phyloP scores from a whole-genome alignment of 371 early-diverging fungal species.

The Rhizopus sp. region DNA sequence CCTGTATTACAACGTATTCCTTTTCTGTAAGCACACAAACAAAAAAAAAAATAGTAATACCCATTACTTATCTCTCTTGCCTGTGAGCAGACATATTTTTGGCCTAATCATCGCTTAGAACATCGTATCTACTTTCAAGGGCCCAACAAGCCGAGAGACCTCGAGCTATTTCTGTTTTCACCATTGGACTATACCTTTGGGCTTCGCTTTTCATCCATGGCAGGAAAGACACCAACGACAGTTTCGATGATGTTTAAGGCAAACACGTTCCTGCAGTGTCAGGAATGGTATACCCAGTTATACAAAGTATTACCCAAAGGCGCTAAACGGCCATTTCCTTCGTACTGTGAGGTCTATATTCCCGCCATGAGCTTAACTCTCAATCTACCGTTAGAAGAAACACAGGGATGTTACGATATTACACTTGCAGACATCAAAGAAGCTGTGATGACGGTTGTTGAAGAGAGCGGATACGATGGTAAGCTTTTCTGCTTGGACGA shows the following conservation, averaged over 20 bases:
- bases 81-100: conserved; percentile 19
- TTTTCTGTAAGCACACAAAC: conserved; percentile 30
- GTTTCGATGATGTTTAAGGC: conserved; percentile 39
- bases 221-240: conserved; percentile 4
- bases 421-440: conserved; percentile 52
- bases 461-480: conserved; percentile 40
- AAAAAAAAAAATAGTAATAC: background rate
- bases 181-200: conserved; percentile 48
- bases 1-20: conserved; percentile 22
- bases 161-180: conserved; percentile 33
- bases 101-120: conserved; percentile 36
- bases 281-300: conserved; percentile 50
- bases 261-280: conserved; percentile 31
- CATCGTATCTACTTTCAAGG: conserved; percentile 24
- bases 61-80: background rate
- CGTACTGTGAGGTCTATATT: conserved; percentile 45
- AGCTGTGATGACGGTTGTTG: conserved; percentile 44
- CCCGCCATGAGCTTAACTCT: conserved; percentile 35
- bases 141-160: conserved; percentile 8
- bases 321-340: conserved; percentile 28
- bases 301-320: conserved; percentile 31
- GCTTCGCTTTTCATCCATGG: conserved; percentile 18
- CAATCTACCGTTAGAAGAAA: conserved; percentile 31
- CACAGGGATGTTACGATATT: conserved; percentile 27
- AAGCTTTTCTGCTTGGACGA: conserved; percentile 13